Base-by-base conservation (phyloP, 371 early-diverging fungal species). In the Mortierella sp. region DNA sequence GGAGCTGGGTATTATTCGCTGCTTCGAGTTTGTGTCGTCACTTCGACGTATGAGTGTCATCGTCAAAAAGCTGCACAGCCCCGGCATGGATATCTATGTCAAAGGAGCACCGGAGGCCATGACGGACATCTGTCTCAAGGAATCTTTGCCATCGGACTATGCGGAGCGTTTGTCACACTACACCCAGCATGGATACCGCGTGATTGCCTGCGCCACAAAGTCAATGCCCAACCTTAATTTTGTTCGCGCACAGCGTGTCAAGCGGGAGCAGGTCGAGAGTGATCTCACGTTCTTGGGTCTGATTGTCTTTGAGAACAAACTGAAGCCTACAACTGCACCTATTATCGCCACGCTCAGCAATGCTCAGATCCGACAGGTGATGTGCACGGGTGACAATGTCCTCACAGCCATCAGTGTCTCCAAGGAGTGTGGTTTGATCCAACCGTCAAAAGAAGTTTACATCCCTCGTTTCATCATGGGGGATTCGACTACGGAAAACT, bases 371-470 rank as follows among this genome's bases (percentile, higher is more conserved):
- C 93, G 97, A 48, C 96, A 95, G 88, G 93, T 99, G 70, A 99
- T 99, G 99, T 99, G 99, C 88, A 99, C 99, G 0, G 99, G 99
- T 24, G 99, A 99, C 89, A 98, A 98, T 88, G 94, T 98, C 24
- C 91, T 99, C 63, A 99, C 99, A 1, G 99, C 99, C 3, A 94
- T 99, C 71, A 97, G 98, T 73, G 99, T 99, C 4, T 97, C 97
- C 5, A 92, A 95, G 78, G 98, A 98, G 83, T 97, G 97, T 83
- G 95, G 95, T 14, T 85, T 99, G 24, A 90, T 99, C 19, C 89
- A 93, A 55, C 87, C 82, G 34, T 79, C 83, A 11, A 89, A 91
- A 31, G 92, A 92, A 42, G 89, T 93, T 5, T 94, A 92, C 81
- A 86, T 91, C 47, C 94, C 94, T 11, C 77, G 88, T 45, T 94